Evolutionary conservation across 768 basidiomycete species (phyloP).

Genomic region (Dentipellis sp.): DNA sequence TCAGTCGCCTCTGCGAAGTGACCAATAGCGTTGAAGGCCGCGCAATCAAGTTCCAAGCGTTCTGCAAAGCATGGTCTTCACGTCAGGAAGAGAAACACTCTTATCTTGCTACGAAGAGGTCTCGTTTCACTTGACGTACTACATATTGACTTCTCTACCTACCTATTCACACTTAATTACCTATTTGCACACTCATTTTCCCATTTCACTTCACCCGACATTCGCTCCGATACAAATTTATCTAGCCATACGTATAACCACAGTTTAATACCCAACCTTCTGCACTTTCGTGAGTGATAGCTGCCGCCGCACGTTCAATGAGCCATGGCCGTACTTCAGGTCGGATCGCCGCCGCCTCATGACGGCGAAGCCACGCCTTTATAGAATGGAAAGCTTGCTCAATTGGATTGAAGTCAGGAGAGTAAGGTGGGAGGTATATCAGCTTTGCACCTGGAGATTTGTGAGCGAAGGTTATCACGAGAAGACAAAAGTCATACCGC

Average conservation of each 20-base stretch:
- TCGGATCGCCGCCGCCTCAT: conserved; percentile 10
- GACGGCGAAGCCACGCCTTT: conserved; percentile 21
- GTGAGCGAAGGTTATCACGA: not conserved
- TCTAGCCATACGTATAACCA: not conserved
- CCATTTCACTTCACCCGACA: not conserved
- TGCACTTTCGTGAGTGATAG: conserved; percentile 2
- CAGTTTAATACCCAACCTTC: not conserved
- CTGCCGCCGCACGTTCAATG: conserved; percentile 3
- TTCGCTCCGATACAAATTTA: not conserved
- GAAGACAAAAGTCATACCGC: not conserved
- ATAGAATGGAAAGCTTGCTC: conserved; percentile 25
- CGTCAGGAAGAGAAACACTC: conserved; percentile 8
- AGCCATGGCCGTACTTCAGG: conserved; percentile 8
- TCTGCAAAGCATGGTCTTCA: conserved; percentile 10
- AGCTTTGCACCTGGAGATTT: not conserved
- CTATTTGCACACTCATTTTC: not conserved
- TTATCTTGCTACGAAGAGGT: not conserved
- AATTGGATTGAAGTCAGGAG: conserved; percentile 28
- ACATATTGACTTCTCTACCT: too few species aligned
- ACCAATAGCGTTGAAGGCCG: conserved; percentile 13
- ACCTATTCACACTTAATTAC: not conserved
- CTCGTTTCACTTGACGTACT: too few species aligned
- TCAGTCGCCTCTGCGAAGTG: conserved; percentile 11
- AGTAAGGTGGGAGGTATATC: conserved; percentile 21
- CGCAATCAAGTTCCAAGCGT: conserved; percentile 7